These are phyloP conservation scores for Psilocybe cyanescens DNA, from an alignment of 768 basidiomycete genomes.

Conservation along the genomic window DNA sequence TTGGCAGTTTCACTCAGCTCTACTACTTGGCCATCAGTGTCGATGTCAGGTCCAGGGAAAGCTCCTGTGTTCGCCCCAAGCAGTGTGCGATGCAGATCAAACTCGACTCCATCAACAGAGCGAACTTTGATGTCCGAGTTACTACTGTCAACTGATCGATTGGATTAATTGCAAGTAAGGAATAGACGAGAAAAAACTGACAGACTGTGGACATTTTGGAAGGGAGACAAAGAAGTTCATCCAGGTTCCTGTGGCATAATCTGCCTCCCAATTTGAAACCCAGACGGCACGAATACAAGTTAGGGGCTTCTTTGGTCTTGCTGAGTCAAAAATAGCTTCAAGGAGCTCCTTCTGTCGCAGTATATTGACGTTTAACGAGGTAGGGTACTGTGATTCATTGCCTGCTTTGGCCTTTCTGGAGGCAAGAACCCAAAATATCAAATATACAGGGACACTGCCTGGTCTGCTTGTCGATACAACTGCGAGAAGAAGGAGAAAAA, in stretches of 20 bases:
- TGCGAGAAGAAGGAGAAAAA: no score
- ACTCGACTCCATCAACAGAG: conserved; percentile 18
- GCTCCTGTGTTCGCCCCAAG: conserved; percentile 16
- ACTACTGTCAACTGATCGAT: background rate
- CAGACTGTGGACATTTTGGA: background rate
- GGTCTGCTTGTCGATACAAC: no score
- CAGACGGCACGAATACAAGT: background rate
- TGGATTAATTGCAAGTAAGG: background rate
- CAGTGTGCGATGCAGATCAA: conserved; percentile 17
- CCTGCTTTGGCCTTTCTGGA: no score
- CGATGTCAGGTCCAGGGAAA: conserved; percentile 22
- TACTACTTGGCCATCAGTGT: conserved; percentile 14
- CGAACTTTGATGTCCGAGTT: conserved; percentile 11
- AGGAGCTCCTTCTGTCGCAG: no score
- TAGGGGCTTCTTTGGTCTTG: no score
- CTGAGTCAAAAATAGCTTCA: no score
- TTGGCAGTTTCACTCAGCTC: conserved; percentile 24
- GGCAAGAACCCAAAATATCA: no score
- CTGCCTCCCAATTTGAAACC: background rate
- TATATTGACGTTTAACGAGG: no score
- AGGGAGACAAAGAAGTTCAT: background rate
- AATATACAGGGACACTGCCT: no score
- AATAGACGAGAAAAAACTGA: background rate
- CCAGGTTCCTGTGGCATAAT: background rate
- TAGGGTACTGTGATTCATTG: no score